These are phyloP conservation scores for Licmophora abbreviata DNA, from an alignment of 108 stramenopile genomes.

Conservation along the genomic window DNA sequence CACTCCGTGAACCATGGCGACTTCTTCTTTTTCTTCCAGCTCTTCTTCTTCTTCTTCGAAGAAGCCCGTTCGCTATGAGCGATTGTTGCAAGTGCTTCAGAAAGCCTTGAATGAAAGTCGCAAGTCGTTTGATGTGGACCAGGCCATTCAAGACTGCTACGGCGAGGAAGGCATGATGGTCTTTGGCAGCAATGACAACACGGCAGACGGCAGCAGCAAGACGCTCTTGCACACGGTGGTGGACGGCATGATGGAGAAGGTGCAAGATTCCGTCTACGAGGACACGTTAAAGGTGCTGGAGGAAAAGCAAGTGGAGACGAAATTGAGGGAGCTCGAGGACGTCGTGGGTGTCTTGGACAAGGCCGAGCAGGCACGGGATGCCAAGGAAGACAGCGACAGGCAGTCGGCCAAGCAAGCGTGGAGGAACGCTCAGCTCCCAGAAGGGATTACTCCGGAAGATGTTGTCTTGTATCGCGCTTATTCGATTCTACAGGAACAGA, in stretches of 20 bases:
- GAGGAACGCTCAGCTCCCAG: slow-evolving; percentile 15
- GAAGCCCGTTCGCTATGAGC: slow-evolving; percentile 29
- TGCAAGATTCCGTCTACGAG: slow-evolving; percentile 12
- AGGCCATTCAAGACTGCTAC: slow-evolving; percentile 12
- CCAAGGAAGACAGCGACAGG: slow-evolving; percentile 17
- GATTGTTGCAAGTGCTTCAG: slow-evolving; percentile 1
- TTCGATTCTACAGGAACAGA: slow-evolving; percentile 2
- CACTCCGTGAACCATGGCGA: slow-evolving; percentile 77
- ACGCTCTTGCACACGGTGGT: slow-evolving; percentile 16
- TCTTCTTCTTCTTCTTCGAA: slow-evolving; percentile 60
- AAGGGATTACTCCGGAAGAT: slow-evolving; percentile 15
- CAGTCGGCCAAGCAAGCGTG: slow-evolving; percentile 13
- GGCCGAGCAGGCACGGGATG: slow-evolving; percentile 8
- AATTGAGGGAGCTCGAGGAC: slow-evolving; percentile 8
- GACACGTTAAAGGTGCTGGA: slow-evolving; percentile 1
- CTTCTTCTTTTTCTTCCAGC: slow-evolving; percentile 58
- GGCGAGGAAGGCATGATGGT: slow-evolving; percentile 18
- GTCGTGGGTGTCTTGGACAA: slow-evolving; percentile 10
- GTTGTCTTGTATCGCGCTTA: slow-evolving; percentile 13
- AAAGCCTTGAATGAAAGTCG: slow-evolving; percentile 13
- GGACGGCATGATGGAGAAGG: slow-evolving; percentile 21
- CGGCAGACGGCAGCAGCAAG: too few relatives aligned
- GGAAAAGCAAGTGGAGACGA: slow-evolving; percentile 4
- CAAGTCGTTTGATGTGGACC: slow-evolving; percentile 7
- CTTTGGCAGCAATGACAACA: too few relatives aligned